A percentile compares a stretch with the other conserved stretches of the same genome.
Evolutionary conservation across 345 rosid genomes (phyloP).

Genomic region (Euphorbia pulcherrima): DNA sequence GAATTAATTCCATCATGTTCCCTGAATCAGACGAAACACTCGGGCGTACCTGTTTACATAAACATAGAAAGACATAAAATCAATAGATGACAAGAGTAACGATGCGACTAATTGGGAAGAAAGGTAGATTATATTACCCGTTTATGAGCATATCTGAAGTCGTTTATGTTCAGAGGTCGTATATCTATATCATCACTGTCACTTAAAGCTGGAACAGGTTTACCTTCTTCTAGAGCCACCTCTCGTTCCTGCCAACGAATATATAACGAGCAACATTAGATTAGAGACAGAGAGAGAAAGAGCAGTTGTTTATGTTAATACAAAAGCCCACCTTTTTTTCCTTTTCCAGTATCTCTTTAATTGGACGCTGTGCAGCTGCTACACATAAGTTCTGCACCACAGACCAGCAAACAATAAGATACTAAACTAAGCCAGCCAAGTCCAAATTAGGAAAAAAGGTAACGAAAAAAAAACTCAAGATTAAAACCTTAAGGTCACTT

Average conservation of each 20-base stretch:
- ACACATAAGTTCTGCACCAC: slow-evolving; percentile 68
- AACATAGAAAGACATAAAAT: neutral
- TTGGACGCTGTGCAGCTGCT: slow-evolving; percentile 84
- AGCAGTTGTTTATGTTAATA: neutral
- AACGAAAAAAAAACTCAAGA: neutral
- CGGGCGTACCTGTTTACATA: slow-evolving; percentile 58
- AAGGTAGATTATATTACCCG: slow-evolving; percentile 38
- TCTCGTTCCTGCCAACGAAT: slow-evolving; percentile 52
- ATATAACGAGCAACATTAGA: slow-evolving; percentile 5
- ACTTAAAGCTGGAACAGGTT: slow-evolving; percentile 63
- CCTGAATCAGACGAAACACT: slow-evolving; percentile 85
- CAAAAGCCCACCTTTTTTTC: slow-evolving; percentile 57
- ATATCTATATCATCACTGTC: slow-evolving; percentile 68
- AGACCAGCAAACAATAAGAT: slow-evolving; percentile 5
- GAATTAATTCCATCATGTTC: slow-evolving; percentile 71
- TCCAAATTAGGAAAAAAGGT: neutral
- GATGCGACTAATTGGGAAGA: neutral
- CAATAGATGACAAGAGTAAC: no score
- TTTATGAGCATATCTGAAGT: slow-evolving; percentile 76
- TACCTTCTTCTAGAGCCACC: slow-evolving; percentile 70
- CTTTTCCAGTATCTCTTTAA: slow-evolving; percentile 74
- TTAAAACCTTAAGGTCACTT: slow-evolving; percentile 77
- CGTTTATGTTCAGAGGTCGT: slow-evolving; percentile 71
- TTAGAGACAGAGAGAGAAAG: no score
- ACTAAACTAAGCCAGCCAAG: neutral